Percentiles rank a stretch among this genome's conserved stretches.
These are phyloP conservation scores for Coelastrella sp. DNA, from an alignment of 139 green algal genomes.

Conservation along the genomic window DNA sequence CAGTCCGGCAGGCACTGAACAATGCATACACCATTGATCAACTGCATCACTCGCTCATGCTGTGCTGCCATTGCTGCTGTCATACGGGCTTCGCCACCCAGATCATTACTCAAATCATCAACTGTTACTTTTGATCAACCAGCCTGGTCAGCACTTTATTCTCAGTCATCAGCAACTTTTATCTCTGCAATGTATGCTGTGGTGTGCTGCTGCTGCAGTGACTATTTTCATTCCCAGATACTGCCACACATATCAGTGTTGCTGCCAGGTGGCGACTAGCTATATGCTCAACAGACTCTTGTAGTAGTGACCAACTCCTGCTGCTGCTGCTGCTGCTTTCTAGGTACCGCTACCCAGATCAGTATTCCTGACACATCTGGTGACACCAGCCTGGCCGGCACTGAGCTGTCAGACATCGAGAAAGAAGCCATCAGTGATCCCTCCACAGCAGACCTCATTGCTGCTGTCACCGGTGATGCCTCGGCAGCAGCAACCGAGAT, in stretches of 20 bases:
- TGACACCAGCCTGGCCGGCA: background rate
- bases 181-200: background rate
- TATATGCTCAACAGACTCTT: background rate
- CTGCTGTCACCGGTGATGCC: background rate
- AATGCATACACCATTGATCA: too few species aligned
- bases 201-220: background rate
- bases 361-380: background rate
- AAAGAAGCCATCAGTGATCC: conserved; percentile 7
- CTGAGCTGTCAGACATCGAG: background rate
- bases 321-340: background rate
- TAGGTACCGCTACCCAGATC: background rate
- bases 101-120: too few species aligned
- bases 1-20: too few species aligned
- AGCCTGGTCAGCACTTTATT: too few species aligned
- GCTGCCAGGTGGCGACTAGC: background rate
- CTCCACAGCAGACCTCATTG: conserved; percentile 30
- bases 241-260: background rate
- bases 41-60: too few species aligned
- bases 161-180: too few species aligned
- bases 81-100: too few species aligned
- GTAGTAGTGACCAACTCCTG: background rate
- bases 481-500: background rate
- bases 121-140: too few species aligned
- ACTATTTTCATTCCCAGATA: background rate
- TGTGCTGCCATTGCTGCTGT: too few species aligned